phyloP scores from a whole-genome alignment of 129 eudicot species.

The Smallanthus sonchifolius region DNA sequence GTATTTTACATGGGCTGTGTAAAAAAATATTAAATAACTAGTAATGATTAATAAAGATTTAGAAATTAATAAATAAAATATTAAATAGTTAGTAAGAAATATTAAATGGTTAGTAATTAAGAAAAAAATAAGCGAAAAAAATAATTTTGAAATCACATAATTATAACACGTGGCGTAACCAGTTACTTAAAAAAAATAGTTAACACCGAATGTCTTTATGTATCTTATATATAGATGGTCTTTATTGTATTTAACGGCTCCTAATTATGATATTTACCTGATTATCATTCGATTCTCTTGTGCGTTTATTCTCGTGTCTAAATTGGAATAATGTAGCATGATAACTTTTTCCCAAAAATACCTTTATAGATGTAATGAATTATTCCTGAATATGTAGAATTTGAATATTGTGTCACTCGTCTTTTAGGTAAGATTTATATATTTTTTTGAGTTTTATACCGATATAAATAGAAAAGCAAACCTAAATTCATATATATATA shows the following conservation, averaged over 20 bases:
- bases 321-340: not conserved
- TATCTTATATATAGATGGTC: not conserved
- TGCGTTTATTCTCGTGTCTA: not conserved
- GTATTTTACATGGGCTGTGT: too few relatives aligned
- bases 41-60: too few relatives aligned
- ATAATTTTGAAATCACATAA: too few relatives aligned
- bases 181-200: not conserved
- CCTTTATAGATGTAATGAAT: conserved; percentile 1
- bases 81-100: too few relatives aligned
- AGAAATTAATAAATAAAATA: too few relatives aligned
- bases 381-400: conserved; percentile 14
- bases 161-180: too few relatives aligned
- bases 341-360: not conserved
- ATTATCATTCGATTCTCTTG: not conserved
- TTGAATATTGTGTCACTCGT: conserved; percentile 6
- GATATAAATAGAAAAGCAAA: not conserved
- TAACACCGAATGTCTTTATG: not conserved
- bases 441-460: not conserved
- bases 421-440: not conserved
- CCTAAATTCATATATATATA: too few relatives aligned
- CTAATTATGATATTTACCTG: not conserved
- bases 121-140: too few relatives aligned
- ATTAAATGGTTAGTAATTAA: too few relatives aligned
- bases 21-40: too few relatives aligned
- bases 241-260: not conserved